Conservation (phyloP, 169 alveolate genomes). For the Plasmodium gaboni region DNA sequence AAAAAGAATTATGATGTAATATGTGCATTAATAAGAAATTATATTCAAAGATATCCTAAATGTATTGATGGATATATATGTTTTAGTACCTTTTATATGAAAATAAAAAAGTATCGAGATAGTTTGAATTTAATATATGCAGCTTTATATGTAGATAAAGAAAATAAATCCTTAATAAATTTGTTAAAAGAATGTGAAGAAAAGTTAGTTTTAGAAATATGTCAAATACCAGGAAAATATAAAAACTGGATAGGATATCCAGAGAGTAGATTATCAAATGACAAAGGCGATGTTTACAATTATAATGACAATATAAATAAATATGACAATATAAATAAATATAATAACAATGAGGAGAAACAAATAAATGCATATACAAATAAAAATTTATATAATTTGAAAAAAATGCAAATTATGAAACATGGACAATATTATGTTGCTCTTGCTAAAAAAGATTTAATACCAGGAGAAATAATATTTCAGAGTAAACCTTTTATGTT, state of each 20-base stretch:
- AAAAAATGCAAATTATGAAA: constrained; percentile 14
- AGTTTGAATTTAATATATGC: constrained; percentile 39
- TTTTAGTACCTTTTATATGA: constrained; percentile 24
- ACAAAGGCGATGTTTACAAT: background rate
- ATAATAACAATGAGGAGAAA: background rate
- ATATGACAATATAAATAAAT: too few species aligned
- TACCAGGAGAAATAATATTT: constrained; percentile 56
- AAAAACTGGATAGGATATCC: constrained; percentile 21
- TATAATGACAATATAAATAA: background rate
- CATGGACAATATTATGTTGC: constrained; percentile 24
- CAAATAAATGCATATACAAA: background rate
- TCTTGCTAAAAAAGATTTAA: constrained; percentile 30
- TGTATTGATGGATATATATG: constrained; percentile 17
- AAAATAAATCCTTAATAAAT: constrained; percentile 6
- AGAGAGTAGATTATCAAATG: constrained; percentile 6
- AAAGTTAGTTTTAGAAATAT: constrained; percentile 5
- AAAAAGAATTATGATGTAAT: constrained; percentile 30
- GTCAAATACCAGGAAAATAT: constrained; percentile 35
- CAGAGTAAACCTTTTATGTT: constrained; percentile 30
- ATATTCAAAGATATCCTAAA: constrained; percentile 34
- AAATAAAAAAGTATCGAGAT: constrained; percentile 16
- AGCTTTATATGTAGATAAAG: constrained; percentile 36
- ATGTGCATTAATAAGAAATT: constrained; percentile 12
- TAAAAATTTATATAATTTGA: background rate
- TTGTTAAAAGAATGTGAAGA: constrained; percentile 46